Conservation (phyloP, 352 stramenopile genomes). For the Thraustochytrium striatum region DNA sequence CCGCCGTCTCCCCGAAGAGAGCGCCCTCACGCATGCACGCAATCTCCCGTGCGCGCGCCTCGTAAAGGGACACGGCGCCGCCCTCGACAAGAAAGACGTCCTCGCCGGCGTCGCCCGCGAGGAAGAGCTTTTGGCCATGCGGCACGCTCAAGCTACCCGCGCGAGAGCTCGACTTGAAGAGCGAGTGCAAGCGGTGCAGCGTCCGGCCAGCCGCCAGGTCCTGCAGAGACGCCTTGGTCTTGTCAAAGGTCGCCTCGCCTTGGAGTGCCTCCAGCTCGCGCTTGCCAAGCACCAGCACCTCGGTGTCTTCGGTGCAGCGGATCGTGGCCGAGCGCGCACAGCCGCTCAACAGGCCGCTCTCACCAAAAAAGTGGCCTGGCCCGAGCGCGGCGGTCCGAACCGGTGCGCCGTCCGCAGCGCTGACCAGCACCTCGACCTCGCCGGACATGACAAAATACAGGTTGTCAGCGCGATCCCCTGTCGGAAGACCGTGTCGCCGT, state of each 20-base stretch:
- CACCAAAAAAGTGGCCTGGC: neutral
- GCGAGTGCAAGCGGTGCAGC: neutral
- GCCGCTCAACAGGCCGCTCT: neutral
- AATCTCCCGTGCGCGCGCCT: neutral
- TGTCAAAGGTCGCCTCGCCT: neutral
- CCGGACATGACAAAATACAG: neutral
- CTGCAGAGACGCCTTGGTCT: neutral
- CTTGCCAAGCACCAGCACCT: neutral
- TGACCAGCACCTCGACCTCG: neutral
- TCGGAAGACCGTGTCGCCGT: neutral
- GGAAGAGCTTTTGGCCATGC: neutral
- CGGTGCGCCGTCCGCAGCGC: neutral
- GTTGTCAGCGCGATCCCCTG: neutral
- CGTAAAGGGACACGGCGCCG: neutral
- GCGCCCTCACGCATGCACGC: neutral
- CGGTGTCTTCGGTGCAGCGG: neutral
- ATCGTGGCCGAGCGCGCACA: neutral
- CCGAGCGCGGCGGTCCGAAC: neutral
- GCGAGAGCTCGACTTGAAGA: neutral
- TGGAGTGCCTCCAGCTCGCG: neutral
- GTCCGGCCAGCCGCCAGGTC: neutral
- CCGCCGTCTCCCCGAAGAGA: neutral
- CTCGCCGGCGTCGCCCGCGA: neutral
- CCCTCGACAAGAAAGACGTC: neutral
- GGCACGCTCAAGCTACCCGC: neutral